Conservation (phyloP, 2,329 filamentous ascomycete species). For the Penicillium olsonii region DNA sequence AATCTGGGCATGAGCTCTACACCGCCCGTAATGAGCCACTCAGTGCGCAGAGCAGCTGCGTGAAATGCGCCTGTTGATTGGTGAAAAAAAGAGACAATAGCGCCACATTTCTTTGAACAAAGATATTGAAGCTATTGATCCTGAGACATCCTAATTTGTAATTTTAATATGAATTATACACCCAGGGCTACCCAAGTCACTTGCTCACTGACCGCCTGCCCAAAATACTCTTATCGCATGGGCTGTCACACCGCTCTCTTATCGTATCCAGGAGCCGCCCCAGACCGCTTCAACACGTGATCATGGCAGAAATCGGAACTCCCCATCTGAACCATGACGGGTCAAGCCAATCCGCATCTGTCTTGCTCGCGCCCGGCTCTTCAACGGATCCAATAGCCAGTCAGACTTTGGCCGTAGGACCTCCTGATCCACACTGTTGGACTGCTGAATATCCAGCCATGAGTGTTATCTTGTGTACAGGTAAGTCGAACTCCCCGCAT, state of each 20-base stretch:
- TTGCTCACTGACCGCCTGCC: not conserved
- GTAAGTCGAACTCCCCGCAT: slow-evolving; percentile 44
- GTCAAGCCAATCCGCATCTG: not conserved
- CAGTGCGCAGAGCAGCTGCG: too few relatives aligned
- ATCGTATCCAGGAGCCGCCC: not conserved
- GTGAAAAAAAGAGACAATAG: too few relatives aligned
- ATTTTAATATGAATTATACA: too few relatives aligned
- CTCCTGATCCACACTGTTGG: slow-evolving; percentile 14
- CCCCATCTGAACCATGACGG: slow-evolving; percentile 1
- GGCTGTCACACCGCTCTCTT: not conserved
- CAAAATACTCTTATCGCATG: not conserved
- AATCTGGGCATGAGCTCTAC: not conserved
- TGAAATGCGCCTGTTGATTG: too few relatives aligned
- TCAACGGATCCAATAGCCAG: not conserved
- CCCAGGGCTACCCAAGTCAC: too few relatives aligned
- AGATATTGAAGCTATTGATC: too few relatives aligned
- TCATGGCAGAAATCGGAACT: slow-evolving; percentile 3
- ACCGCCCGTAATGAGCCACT: not conserved
- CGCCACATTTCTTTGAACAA: too few relatives aligned
- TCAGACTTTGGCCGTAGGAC: slow-evolving; percentile 1
- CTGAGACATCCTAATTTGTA: too few relatives aligned
- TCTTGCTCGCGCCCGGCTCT: not conserved
- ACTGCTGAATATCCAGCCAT: slow-evolving; percentile 41
- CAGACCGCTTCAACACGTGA: slow-evolving; percentile 6
- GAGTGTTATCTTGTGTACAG: slow-evolving; percentile 69